Base-by-base conservation (phyloP, 108 stramenopile species). In the Pseudonitzschia delicatissima region DNA sequence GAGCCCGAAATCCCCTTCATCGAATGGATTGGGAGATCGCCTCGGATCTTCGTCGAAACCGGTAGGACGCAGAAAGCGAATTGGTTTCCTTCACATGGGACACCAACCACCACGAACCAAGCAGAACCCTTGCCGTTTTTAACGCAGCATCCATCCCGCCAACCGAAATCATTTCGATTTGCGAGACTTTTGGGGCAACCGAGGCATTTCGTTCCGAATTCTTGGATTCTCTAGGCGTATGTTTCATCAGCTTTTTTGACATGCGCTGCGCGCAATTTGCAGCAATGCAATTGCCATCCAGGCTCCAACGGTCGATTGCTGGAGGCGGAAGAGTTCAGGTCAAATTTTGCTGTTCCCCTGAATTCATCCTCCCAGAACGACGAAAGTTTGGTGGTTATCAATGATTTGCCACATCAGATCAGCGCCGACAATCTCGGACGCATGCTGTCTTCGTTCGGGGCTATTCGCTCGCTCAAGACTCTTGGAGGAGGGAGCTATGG, bases 181-280 rank as follows among this genome's bases (percentile, higher is more conserved):
- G 94, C 65, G 94, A 95, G 67, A 71, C 68, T 23, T 95, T 86
- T 69, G 94, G 94, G 6, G 75, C 67, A 32, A 40, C 91, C 9
- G 84, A 88, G 62, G 64, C 69, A 6, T 91, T 95, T 67, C 83
- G 94, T 23, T 77, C 88, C 18, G 94, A 95, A 47, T 85, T 85
- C 66, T 72, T 77, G 29, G 68, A 81, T 1, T 57, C 65, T 23
- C 4, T 51, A 23, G 94, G 94, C 1, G 72, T 95, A 3, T 75
- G 81, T 68, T 91, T 95, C 70, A 87, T 85, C 4, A 78, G 85
- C 29, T 95, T 82, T 66, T 88, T 80, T 72, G 94, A 95, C 69
- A 81, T 92, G 65, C 74, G 94, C 20, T 76, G 82, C 27, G 91
- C 91, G 20, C 85, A 86, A 45, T 72, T 80, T 61, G 91, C 94